Base-by-base conservation (phyloP, 495 filamentous ascomycete genomes). In the Penicillium antarcticum region DNA sequence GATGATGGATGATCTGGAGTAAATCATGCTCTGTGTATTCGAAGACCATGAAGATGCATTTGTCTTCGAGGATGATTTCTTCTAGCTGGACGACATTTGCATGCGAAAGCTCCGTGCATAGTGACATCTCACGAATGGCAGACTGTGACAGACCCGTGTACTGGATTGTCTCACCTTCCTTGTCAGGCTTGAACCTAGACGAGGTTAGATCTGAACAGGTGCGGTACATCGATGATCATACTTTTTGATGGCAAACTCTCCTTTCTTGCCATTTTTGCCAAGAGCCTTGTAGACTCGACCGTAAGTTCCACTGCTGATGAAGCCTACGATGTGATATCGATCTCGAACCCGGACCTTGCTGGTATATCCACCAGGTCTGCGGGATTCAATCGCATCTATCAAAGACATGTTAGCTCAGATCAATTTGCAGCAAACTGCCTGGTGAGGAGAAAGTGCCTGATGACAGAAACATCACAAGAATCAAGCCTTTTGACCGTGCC, bases 31-130 rank as follows among this genome's bases (percentile, higher is more conserved):
- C 94, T 56, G 92, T 92, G 64, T 96, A 99, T 70, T 97, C 94
- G 62, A 99, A 99, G 16, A 99, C 92, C 89, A 99, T 99, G 71
- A 91, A 97, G 62, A 99, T 99, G 74, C 91, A 97, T 72, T 97
- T 97, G 69, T 95, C 91, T 71, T 99, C 91, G 12, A 99, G 76
- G 62, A 97, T 97, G 60, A 97, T 99, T 68, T 99, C 94, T 56
- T 92, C 82, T 24, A 96, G 79, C 51, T 87, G 82, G 61, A 99
- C 92, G 38, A 99, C 86, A 63, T 97, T 96, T 45, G 80, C 75
- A 67, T 99, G 92, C 17, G 80, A 83, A 10, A 97, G 80, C 61
- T 97, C 95, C 50, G 91, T 91, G 64, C 94, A 99, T 5, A 99
- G 79, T n/a, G 92, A 87, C 95, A 99, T 99, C 69, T 99, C 94